Evolutionary conservation across 2,329 filamentous ascomycete species (phyloP).

Genomic region (Elsinoe australis): DNA sequence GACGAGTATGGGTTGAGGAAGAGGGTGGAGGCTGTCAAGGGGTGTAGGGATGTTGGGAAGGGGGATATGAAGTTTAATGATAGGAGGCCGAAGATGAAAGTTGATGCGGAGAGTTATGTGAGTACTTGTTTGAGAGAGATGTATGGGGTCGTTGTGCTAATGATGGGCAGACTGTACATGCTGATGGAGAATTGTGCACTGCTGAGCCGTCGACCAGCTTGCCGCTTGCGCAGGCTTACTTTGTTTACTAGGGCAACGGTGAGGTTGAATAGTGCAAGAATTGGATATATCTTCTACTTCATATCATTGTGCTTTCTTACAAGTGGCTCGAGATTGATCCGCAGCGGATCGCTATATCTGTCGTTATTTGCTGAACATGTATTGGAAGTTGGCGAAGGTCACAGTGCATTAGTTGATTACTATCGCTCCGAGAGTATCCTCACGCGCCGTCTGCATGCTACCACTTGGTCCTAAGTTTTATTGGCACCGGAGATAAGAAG

Average conservation of each 20-base stretch:
- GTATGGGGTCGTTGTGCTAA: slow-evolving; percentile 21
- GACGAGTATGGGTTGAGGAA: slow-evolving; percentile 69
- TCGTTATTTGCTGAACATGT: too few species aligned
- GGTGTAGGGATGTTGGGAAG: slow-evolving; percentile 70
- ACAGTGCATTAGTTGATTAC: too few species aligned
- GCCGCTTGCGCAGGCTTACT: slow-evolving; percentile 71
- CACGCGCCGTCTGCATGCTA: too few species aligned
- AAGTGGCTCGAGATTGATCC: too few species aligned
- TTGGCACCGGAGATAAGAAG: too few species aligned
- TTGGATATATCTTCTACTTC: too few species aligned
- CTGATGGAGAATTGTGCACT: slow-evolving; percentile 65
- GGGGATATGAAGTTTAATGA: slow-evolving; percentile 87
- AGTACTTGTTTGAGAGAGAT: slow-evolving; percentile 27
- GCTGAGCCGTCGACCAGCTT: slow-evolving; percentile 64
- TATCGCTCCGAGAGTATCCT: too few species aligned
- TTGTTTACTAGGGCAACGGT: slow-evolving; percentile 65
- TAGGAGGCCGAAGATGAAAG: slow-evolving; percentile 73
- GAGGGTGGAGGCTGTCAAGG: slow-evolving; percentile 69
- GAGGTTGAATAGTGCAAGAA: too few species aligned
- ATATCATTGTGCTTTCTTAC: too few species aligned
- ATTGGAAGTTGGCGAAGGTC: too few species aligned
- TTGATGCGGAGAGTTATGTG: slow-evolving; percentile 82
- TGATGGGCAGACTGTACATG: slow-evolving; percentile 56
- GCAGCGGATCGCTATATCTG: too few species aligned
- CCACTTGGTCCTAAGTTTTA: too few species aligned